Evolutionary conservation across 352 stramenopile species (phyloP), one percentile per base, ranked within the genome.

Genomic region (Phytophthora lateralis): DNA sequence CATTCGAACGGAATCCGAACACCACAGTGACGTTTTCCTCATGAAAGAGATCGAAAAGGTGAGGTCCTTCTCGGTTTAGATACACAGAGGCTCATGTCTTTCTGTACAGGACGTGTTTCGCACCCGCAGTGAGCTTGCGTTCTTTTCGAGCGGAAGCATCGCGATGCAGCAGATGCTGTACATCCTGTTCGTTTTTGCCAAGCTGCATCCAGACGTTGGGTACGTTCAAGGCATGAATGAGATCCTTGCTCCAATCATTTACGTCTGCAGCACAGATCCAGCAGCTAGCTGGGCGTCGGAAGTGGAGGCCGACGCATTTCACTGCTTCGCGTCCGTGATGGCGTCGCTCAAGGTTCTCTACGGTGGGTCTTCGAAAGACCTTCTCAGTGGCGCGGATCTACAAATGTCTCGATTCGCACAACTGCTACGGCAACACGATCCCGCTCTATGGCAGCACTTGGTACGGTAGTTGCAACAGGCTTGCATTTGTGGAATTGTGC

Each of bases 171-270:
- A 81, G 60, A 91, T 94, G 78, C 62, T 87, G 15, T 76, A 74
- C 18, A 80, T 90, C 15, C 57, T 96, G 10, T 93, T 92, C 24
- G 63, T 92, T 0, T 91, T 89, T 52, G 80, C 89, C 12, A 89
- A 89, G 55, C 71, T 90, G 32, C 73, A 98, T 46, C 73, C 83
- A 1, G 71, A 90, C 6, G 75, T 97, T 17, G 88, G 89, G 21
- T 98, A 98, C 78, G 85, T 96, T 50, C 95, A 98, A 70, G 95
- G 93, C 35, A 98, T 98, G 95, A 97, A 98, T 66, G 95, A 98
- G 64, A 91, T 98, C 51, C 73, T 97, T 3, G 94, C 85, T 3
- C 91, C 90, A 29, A 65, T 98, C 3, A 39, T 97, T 15, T 85
- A 83, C 54, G 80, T 85, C 4, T 84, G 95, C 20, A 85, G 91